phyloP scores from a whole-genome alignment of 495 filamentous ascomycete genomes.

The Choiromyces venosus region DNA sequence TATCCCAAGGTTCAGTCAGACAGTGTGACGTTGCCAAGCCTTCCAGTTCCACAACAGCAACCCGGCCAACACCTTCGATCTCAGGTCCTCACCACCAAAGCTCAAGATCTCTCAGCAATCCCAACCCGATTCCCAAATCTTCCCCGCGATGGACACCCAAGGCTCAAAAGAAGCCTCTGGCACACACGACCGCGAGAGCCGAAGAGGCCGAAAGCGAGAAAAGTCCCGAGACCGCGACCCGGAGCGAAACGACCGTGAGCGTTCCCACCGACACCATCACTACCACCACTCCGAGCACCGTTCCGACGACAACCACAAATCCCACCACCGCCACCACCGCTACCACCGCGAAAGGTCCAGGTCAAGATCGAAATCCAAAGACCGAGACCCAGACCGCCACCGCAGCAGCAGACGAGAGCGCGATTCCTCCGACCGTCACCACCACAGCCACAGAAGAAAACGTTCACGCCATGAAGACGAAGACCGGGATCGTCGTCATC shows the following conservation, averaged over 20 bases:
- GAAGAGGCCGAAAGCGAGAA: conserved; percentile 9
- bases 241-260: conserved; percentile 43
- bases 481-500: conserved; percentile 42
- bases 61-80: conserved; percentile 8
- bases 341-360: conserved; percentile 40
- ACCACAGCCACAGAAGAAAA: conserved; percentile 41
- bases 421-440: conserved; percentile 16
- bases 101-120: conserved; percentile 25
- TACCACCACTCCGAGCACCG: conserved; percentile 13
- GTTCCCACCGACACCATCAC: conserved; percentile 40
- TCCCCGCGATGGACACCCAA: conserved; percentile 13
- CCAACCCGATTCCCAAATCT: conserved; percentile 22
- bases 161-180: not conserved
- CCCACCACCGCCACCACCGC: conserved; percentile 26
- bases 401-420: conserved; percentile 15
- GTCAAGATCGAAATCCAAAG: conserved; percentile 37
- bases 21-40: not conserved
- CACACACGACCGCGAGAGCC: conserved; percentile 8
- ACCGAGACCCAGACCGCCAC: conserved; percentile 42
- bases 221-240: conserved; percentile 42
- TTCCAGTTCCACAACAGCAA: not conserved
- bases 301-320: conserved; percentile 3
- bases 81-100: conserved; percentile 7
- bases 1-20: conserved; percentile 5
- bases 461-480: conserved; percentile 48